phyloP scores from a whole-genome alignment of 805 yeast species.

The Metschnikowia sp. region DNA sequence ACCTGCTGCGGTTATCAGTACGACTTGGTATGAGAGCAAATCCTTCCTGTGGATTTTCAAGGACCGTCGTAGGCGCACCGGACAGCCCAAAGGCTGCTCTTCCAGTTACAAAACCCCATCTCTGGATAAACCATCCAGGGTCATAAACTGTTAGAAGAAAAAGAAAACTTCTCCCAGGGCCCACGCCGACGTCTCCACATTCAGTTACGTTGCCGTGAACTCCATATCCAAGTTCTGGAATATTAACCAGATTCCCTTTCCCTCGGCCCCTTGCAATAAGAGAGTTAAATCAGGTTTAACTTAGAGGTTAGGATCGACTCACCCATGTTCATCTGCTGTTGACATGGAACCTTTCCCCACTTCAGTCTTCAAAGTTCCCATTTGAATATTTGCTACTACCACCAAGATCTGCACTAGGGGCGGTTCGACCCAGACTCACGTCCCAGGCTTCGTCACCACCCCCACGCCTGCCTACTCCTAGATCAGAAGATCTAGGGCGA shows the following conservation, averaged over 20 bases:
- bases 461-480: too few relatives aligned
- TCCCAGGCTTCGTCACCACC: too few relatives aligned
- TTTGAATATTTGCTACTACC: conserved; percentile 33
- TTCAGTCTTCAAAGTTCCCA: too few relatives aligned
- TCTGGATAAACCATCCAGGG: too few relatives aligned
- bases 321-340: conserved; percentile 43
- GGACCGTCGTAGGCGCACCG: too few relatives aligned
- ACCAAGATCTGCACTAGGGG: conserved; percentile 34
- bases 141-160: conserved; percentile 40
- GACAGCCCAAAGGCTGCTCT: too few relatives aligned
- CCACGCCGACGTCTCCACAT: conserved; percentile 41
- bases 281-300: conserved; percentile 38
- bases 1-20: too few relatives aligned
- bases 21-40: too few relatives aligned
- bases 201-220: conserved; percentile 32
- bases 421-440: conserved; percentile 17
- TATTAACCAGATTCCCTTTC: conserved; percentile 44
- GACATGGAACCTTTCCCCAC: conserved; percentile 16
- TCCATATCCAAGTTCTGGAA: conserved; percentile 41
- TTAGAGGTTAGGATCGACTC: conserved; percentile 42
- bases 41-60: too few relatives aligned
- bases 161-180: conserved; percentile 44
- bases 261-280: conserved; percentile 30
- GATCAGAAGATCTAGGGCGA: too few relatives aligned
- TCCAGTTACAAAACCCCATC: too few relatives aligned